phyloP scores from a whole-genome alignment of 2,329 filamentous ascomycete species.

The Penicillium sp. region DNA sequence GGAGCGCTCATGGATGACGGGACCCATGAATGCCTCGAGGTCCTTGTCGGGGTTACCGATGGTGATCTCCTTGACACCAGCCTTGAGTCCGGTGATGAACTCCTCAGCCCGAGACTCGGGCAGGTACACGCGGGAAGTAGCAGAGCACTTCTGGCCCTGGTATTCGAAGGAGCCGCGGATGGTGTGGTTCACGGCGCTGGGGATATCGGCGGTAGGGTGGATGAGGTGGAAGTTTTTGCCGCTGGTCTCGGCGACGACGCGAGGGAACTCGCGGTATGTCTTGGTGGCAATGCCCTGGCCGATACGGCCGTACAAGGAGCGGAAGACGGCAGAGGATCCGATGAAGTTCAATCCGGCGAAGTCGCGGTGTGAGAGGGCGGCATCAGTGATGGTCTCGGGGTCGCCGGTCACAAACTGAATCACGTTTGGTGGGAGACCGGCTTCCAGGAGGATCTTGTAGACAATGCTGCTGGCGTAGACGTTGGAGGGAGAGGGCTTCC shows the following conservation, averaged over 20 bases:
- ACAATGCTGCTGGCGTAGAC: slow-evolving; percentile 86
- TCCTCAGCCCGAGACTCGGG: slow-evolving; percentile 72
- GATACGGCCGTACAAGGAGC: slow-evolving; percentile 82
- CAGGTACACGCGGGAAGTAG: slow-evolving; percentile 77
- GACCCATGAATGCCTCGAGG: slow-evolving; percentile 72
- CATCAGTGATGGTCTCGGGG: slow-evolving; percentile 77
- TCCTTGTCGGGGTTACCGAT: slow-evolving; percentile 57
- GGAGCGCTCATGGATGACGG: slow-evolving; percentile 77
- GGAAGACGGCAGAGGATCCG: slow-evolving; percentile 87
- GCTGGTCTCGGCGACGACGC: slow-evolving; percentile 85
- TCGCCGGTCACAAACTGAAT: slow-evolving; percentile 93
- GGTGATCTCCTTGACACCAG: slow-evolving; percentile 69
- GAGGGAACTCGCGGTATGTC: slow-evolving; percentile 78
- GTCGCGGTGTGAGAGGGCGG: slow-evolving; percentile 73
- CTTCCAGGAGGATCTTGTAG: slow-evolving; percentile 89
- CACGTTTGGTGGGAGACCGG: slow-evolving; percentile 83
- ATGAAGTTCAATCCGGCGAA: slow-evolving; percentile 91
- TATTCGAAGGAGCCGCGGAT: slow-evolving; percentile 85
- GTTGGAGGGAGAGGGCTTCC: slow-evolving; percentile 89
- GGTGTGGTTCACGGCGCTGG: slow-evolving; percentile 77
- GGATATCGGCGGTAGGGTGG: slow-evolving; percentile 73
- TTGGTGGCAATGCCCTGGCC: slow-evolving; percentile 77
- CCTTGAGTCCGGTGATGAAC: slow-evolving; percentile 68
- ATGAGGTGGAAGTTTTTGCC: slow-evolving; percentile 91
- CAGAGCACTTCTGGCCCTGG: slow-evolving; percentile 87